Base-by-base conservation (phyloP, 495 filamentous ascomycete species). In the Cetradonia linearis region DNA sequence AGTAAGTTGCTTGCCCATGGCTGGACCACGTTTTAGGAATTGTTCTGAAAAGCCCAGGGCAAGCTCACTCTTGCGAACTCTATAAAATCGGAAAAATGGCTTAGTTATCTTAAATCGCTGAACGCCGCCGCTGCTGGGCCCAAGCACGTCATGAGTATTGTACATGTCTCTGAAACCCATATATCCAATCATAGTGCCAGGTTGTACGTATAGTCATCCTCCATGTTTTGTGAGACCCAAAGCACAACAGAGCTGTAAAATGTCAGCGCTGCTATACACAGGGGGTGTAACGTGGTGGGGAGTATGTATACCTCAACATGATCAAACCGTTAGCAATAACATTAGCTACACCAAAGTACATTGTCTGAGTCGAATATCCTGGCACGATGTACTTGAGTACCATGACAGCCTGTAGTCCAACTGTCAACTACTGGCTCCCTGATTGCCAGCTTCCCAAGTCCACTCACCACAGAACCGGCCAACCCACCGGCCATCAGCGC, bases 221-320 rank as follows among this genome's bases (percentile, higher is more conserved):
- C 94, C 74, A 97, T 95, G 68, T 96, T 99, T 81, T 99, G 94
- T 62, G 87, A 89, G 16, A 99, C 81, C 94, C 94, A 99, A 9
- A 99, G 80, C 4, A 96, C 85, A 47, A 91, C 82, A 42, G 89
- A 88, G 69, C 90, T 95, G 58, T 57, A 59, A 30, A 56, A 56
- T n/a, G 60, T 60, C 37, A 67, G 67, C 60, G 71, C 61, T 56
- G 47, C 47, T 54, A 34, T 25, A 46, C 4, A 23, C 20, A 20
- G 20, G 13, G 30, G 18, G 52, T 56, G 30, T 34, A 31, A 20
- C 33, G 23, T 18, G n/a, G 28, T 0, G 28, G 16, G 10, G 9
- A 4, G 8, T n/a, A 34, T 30, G 30, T 2, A 48, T 69, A 92
- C 86, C 89, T 94, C 63, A 94, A 70, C 86, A 94, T 94, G 59